Evolutionary conservation across 108 stramenopile genomes (phyloP).

Genomic region (Nannochloropsis gaditana): DNA sequence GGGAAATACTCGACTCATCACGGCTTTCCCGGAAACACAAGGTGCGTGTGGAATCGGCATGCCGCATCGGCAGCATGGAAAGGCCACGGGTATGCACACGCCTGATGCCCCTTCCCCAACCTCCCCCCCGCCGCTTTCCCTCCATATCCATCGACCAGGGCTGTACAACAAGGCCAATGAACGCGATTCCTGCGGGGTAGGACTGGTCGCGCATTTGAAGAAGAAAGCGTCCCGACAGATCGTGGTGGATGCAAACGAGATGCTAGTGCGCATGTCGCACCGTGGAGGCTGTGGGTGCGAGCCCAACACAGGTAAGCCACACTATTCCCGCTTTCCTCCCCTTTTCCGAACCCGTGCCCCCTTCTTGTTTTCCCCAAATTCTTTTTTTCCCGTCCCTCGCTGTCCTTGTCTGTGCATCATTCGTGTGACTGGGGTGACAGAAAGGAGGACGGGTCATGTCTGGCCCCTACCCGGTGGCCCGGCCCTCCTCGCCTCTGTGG

Average conservation of each 20-base stretch:
- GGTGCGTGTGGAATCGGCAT: background rate
- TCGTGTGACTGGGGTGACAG: slow-evolving; percentile 67
- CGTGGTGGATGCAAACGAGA: slow-evolving; percentile 89
- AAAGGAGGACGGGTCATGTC: slow-evolving; percentile 63
- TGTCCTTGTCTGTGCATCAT: background rate
- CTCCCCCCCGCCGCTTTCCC: background rate
- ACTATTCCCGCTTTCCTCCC: background rate
- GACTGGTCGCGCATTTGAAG: slow-evolving; percentile 72
- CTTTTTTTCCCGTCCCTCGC: background rate
- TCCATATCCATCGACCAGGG: slow-evolving; percentile 35
- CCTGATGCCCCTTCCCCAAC: background rate
- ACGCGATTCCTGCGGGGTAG: slow-evolving; percentile 95
- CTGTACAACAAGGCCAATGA: slow-evolving; percentile 63
- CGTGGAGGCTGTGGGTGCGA: slow-evolving; percentile 67
- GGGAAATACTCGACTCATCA: background rate
- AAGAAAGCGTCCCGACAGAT: slow-evolving; percentile 71
- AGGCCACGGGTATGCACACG: background rate
- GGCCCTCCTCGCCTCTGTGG: too few relatives aligned
- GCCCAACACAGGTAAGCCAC: slow-evolving; percentile 68
- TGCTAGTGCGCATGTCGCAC: slow-evolving; percentile 95
- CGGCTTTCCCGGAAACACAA: background rate
- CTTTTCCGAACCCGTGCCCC: background rate
- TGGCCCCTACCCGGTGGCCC: too few relatives aligned
- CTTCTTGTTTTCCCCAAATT: background rate
- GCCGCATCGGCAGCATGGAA: background rate